Conservation (phyloP, 2,329 filamentous ascomycete genomes). For the Sporothrix inflata region DNA sequence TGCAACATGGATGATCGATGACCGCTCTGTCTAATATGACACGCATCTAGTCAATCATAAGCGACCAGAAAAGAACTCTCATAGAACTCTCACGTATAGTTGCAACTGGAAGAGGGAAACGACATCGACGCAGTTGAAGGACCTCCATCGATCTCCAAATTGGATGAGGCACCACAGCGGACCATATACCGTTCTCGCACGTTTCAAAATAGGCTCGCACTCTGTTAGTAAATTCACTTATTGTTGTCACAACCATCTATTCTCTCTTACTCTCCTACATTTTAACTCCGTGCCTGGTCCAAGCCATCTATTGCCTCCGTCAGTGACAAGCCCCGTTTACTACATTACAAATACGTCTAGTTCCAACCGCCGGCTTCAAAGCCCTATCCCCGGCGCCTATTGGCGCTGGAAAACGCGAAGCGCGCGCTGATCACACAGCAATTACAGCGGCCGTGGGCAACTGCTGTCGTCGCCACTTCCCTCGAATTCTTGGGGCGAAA, state of each 20-base stretch:
- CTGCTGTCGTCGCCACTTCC: background rate
- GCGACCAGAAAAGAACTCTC: too few species aligned
- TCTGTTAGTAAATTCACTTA: background rate
- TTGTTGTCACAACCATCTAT: background rate
- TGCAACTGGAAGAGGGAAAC: too few species aligned
- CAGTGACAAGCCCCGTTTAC: conserved; percentile 7
- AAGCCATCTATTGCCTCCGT: background rate
- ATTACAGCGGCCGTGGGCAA: background rate
- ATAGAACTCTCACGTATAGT: too few species aligned
- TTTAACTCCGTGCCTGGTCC: background rate
- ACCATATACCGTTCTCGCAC: background rate
- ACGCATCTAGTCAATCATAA: too few species aligned
- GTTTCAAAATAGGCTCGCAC: background rate
- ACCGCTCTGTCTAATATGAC: background rate
- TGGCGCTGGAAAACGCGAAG: conserved; percentile 8
- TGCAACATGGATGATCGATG: background rate
- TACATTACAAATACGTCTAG: background rate
- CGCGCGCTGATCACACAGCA: background rate
- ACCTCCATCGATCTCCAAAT: background rate
- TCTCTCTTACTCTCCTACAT: background rate
- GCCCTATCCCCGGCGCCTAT: conserved; percentile 19
- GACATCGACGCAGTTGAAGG: background rate
- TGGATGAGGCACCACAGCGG: background rate
- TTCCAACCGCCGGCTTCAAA: conserved; percentile 1
- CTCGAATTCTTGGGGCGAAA: background rate